Base-by-base conservation (phyloP, 495 filamentous ascomycete genomes). In the Cercophora sp. region DNA sequence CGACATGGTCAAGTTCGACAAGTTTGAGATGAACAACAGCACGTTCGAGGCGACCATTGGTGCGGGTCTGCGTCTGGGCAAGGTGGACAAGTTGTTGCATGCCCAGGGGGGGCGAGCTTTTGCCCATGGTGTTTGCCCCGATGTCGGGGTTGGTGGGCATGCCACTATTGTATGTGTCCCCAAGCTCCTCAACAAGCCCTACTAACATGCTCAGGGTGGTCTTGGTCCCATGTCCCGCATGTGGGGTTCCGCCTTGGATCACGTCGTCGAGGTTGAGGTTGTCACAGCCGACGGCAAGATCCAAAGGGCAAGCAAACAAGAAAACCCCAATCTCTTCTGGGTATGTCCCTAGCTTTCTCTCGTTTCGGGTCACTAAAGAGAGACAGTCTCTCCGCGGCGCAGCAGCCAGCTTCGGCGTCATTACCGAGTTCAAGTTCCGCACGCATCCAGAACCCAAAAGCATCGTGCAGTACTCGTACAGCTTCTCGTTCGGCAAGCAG, bases 131-230 rank as follows among this genome's bases (percentile, higher is more conserved):
- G 80, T 80, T 10, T 85, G 80, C 51, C 78, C 84, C 22, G 68
- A 68, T 4, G 71, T 77, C n/a, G 88, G 88, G 13, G 77, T 86
- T 18, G 86, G 83, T 19, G 88, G 88, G 4, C 88, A 92, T 63
- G 75, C 79, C 42, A 84, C 84, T 9, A 78, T 80, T 56, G 78
- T 74, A 56, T 8, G 55, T 32, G 11, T 8, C 42, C 0, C 9
- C 15, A 2, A 8, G 25, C 2, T 13, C 18, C 10, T 11, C 4
- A 11, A 9, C 8, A 16, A 16, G 18, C 16, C 13, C 31, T 29
- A 20, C 58, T 65, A 18, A 63, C 49, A 8, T 8, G n/a, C 5
- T 4, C 50, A 76, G 73, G 73, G 78, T 37, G 79, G 79, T 16
- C 61, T 80, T 1, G 79, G 79, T 0, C 75, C 77, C 16, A 72